phyloP scores from a whole-genome alignment of 2,329 filamentous ascomycete species.

The Neofusicoccum sp. region DNA sequence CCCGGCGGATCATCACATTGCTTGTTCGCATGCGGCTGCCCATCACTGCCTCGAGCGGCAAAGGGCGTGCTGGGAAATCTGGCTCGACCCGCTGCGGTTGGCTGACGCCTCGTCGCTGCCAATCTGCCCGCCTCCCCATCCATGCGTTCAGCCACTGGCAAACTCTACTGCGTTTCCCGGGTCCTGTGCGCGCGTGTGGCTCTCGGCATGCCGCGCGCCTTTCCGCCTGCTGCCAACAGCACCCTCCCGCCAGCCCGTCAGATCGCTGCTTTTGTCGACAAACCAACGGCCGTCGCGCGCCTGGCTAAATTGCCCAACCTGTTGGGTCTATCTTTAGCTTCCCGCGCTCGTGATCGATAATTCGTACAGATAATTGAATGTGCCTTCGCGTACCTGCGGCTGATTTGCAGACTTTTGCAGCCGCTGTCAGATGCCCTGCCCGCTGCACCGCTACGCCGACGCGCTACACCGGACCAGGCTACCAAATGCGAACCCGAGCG shows the following conservation, averaged over 20 bases:
- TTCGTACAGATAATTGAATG: slow-evolving; percentile 4
- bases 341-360: slow-evolving; percentile 10
- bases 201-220: slow-evolving; percentile 12
- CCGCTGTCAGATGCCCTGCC: slow-evolving; percentile 3
- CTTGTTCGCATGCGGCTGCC: slow-evolving; percentile 16
- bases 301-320: too few relatives aligned
- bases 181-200: slow-evolving; percentile 13
- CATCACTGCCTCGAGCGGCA: slow-evolving; percentile 18
- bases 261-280: slow-evolving; percentile 12
- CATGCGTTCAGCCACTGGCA: slow-evolving; percentile 19
- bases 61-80: slow-evolving; percentile 11
- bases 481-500: slow-evolving; percentile 1
- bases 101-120: slow-evolving; percentile 17
- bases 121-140: slow-evolving; percentile 18
- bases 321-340: slow-evolving; percentile 12
- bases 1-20: slow-evolving; percentile 17
- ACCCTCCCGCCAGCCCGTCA: too few relatives aligned
- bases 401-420: slow-evolving; percentile 14
- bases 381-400: slow-evolving; percentile 11
- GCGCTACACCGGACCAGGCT: neutral
- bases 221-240: slow-evolving; percentile 5
- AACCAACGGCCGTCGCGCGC: slow-evolving; percentile 4
- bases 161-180: slow-evolving; percentile 14
- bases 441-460: neutral
- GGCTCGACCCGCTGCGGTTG: slow-evolving; percentile 19